phyloP scores from a whole-genome alignment of 1,139 yeast genomes.

The Suhomyces chickasaworum region DNA sequence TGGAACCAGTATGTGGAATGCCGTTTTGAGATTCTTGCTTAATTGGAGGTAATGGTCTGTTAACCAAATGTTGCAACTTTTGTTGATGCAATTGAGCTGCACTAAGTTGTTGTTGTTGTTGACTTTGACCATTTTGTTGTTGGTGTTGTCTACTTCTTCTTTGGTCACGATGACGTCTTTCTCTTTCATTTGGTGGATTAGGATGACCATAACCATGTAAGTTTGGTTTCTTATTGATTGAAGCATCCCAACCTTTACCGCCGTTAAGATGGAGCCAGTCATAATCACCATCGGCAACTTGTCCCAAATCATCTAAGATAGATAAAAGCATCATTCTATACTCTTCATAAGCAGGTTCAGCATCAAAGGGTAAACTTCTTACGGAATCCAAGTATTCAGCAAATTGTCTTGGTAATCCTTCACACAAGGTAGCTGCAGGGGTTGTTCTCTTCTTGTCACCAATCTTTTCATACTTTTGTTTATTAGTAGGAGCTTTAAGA shows the following conservation, averaged over 20 bases:
- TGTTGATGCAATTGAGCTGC: conserved; percentile 53
- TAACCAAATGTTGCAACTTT: conserved; percentile 53
- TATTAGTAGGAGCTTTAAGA: conserved; percentile 95
- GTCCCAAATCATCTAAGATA: conserved; percentile 70
- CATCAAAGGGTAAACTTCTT: conserved; percentile 83
- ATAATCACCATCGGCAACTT: conserved; percentile 79
- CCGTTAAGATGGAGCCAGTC: conserved; percentile 95
- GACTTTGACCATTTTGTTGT: conserved; percentile 27
- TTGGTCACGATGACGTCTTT: conserved; percentile 44
- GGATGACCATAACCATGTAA: conserved; percentile 86
- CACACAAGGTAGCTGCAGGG: conserved; percentile 73
- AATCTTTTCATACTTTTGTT: conserved; percentile 93
- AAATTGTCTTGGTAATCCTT: conserved; percentile 82
- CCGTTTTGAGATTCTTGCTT: conserved; percentile 42
- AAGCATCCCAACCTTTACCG: conserved; percentile 90
- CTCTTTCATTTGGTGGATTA: conserved; percentile 43
- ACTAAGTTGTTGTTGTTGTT: conserved; percentile 35
- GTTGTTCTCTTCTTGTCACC: conserved; percentile 93
- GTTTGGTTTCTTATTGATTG: conserved; percentile 82
- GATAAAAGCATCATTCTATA: conserved; percentile 74
- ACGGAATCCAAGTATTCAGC: conserved; percentile 85
- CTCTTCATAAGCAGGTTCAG: conserved; percentile 91
- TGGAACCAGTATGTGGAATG: conserved; percentile 17
- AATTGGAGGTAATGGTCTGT: conserved; percentile 54
- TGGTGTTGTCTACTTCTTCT: conserved; percentile 46